These are phyloP conservation scores for Microbotryum intermedium DNA, from an alignment of 1,284 basidiomycete genomes.

Conservation along the genomic window DNA sequence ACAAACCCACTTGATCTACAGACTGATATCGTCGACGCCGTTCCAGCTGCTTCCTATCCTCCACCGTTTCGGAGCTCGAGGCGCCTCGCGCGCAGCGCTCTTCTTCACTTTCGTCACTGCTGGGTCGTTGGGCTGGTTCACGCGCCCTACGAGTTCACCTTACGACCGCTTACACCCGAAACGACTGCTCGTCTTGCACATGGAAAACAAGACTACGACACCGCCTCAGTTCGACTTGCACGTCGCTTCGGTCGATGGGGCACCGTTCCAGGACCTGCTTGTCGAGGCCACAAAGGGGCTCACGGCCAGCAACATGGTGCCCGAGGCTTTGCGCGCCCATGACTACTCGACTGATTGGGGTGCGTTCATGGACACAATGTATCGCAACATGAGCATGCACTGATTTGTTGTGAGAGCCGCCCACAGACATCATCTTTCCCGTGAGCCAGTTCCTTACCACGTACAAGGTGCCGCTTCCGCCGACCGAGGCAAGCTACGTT, in stretches of 20 bases:
- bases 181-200: constrained; percentile 72
- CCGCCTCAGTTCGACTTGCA: constrained; percentile 67
- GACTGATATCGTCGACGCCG: neutral
- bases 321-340: constrained; percentile 36
- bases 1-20: rapidly evolving
- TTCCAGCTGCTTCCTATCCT: constrained; percentile 23
- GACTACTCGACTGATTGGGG: constrained; percentile 21
- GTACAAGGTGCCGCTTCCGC: constrained; percentile 58
- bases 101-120: constrained; percentile 51
- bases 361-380: too few species aligned
- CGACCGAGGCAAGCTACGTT: constrained; percentile 46
- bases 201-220: constrained; percentile 64
- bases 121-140: constrained; percentile 31
- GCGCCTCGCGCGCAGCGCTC: constrained; percentile 37
- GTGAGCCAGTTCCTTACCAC: constrained; percentile 59
- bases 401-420: neutral
- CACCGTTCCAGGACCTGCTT: constrained; percentile 60
- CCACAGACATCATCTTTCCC: constrained; percentile 33
- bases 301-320: constrained; percentile 41
- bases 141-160: constrained; percentile 45
- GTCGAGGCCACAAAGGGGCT: constrained; percentile 56
- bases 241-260: constrained; percentile 73
- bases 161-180: constrained; percentile 86
- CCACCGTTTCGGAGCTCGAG: constrained; percentile 40
- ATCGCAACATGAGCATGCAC: too few species aligned